Base-by-base conservation (phyloP, 225 moss, liverwort and hornwort genomes). In the Polytrichum commune region DNA sequence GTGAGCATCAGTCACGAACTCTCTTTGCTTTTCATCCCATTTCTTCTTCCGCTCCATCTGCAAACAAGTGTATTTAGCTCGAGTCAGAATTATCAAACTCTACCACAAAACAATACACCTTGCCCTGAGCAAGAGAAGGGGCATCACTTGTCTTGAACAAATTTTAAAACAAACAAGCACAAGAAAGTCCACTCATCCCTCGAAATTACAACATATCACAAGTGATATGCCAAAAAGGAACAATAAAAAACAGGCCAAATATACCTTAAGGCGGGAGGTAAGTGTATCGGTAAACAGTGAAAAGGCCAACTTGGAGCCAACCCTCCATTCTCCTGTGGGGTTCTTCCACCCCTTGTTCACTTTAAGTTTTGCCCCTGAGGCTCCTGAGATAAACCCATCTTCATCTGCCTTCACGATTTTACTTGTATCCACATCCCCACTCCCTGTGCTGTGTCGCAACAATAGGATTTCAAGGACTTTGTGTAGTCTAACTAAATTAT, bases 381-480 rank as follows among this genome's bases (percentile, higher is more conserved):
- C 89, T 79, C 97, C 97, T 58, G 75, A 61, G 67, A 97, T 64
- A 71, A 89, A 90, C 61, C 94, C 94, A 64, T 94, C 89, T 27
- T 82, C 82, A 77, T 94, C 94, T 62, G 88, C 73, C 72, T 76
- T 89, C 28, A 89, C 85, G 23, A 94, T 70, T 53, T 83, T 86
- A 18, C 94, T 91, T 30, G 97, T 97, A 72, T 94, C 91, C 55
- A 94, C 86, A 79, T 97, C 97, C 76, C 97, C 97, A 75, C 94
- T 97, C 84, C 97, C 97, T 83, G 97, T 97, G 83, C 96, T 97
- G 92, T 83, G 76, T 27, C 53, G 22, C 18, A 26, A 57, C 24
- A 55, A 73, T 56, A 13, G 13, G 46, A 16, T 46, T 46, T 46
- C 46, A 46, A 46, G 46, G 10, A 46, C 46, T 13, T 46, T 16